Evolutionary conservation across 2,329 filamentous ascomycete species (phyloP).

Genomic region (Colletotrichum tofieldiae): DNA sequence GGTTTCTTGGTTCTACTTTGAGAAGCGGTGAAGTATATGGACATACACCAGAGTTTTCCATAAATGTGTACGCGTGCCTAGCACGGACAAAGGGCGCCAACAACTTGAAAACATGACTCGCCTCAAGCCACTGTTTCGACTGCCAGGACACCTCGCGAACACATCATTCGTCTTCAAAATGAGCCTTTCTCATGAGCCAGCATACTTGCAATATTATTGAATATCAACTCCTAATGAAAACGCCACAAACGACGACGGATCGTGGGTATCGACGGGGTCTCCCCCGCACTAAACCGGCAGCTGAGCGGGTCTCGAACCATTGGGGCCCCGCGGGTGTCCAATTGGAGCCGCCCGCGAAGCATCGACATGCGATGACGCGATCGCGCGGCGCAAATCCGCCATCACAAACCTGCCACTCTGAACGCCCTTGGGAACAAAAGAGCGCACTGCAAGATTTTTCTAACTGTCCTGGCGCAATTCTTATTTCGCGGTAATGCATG

Average conservation of each 20-base stretch:
- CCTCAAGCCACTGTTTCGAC: too few relatives aligned
- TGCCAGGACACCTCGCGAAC: not conserved
- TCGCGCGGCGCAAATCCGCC: constrained; percentile 38
- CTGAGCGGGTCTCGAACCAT: constrained; percentile 22
- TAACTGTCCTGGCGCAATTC: constrained; percentile 1
- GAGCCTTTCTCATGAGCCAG: not conserved
- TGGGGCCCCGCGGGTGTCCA: constrained; percentile 27
- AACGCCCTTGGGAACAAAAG: constrained; percentile 10
- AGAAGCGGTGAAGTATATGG: not conserved
- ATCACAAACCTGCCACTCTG: constrained; percentile 20
- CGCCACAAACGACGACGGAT: not conserved
- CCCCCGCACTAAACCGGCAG: constrained; percentile 22
- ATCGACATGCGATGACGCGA: constrained; percentile 35
- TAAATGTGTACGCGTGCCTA: not conserved
- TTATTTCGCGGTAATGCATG: constrained; percentile 35
- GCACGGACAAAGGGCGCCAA: too few relatives aligned
- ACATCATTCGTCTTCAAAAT: not conserved
- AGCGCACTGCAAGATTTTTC: constrained; percentile 6
- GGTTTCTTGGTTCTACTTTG: not conserved
- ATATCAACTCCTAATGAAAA: constrained; percentile 1
- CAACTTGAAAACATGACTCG: not conserved
- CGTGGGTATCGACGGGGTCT: constrained; percentile 1
- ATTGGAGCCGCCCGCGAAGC: constrained; percentile 13
- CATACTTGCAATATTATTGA: not conserved
- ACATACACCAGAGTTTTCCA: not conserved